phyloP scores from a whole-genome alignment of 805 yeast genomes.

The Saturnispora mendoncae region DNA sequence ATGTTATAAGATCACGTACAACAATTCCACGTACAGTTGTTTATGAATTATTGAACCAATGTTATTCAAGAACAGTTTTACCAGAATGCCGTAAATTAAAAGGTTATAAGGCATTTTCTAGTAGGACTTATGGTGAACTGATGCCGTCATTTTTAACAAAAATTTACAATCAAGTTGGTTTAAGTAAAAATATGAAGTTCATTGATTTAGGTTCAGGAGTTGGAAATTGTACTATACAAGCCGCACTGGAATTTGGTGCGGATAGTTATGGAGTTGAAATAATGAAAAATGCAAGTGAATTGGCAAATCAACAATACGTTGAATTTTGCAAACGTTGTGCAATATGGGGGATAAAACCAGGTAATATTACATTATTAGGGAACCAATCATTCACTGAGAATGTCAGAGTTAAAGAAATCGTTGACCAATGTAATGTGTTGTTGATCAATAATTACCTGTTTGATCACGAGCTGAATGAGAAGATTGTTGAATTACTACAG shows the following conservation, averaged over 20 bases:
- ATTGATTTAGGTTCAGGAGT: constrained; percentile 92
- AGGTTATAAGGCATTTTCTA: constrained; percentile 77
- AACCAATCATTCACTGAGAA: constrained; percentile 67
- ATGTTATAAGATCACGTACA: constrained; percentile 13
- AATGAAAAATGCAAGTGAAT: constrained; percentile 69
- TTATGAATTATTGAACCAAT: constrained; percentile 64
- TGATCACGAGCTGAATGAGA: constrained; percentile 61
- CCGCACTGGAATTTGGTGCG: constrained; percentile 80
- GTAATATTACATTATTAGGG: constrained; percentile 49
- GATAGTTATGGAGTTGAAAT: constrained; percentile 84
- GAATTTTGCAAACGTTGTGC: constrained; percentile 52
- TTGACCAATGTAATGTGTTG: constrained; percentile 60
- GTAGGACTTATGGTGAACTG: constrained; percentile 85
- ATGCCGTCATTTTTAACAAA: constrained; percentile 68
- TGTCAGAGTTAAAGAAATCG: constrained; percentile 41
- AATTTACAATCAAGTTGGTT: constrained; percentile 51
- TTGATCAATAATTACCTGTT: constrained; percentile 79
- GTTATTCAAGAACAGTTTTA: constrained; percentile 70
- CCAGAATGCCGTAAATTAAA: constrained; percentile 59
- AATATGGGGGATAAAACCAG: constrained; percentile 55
- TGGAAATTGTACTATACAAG: constrained; percentile 85
- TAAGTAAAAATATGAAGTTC: constrained; percentile 48
- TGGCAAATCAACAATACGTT: constrained; percentile 50
- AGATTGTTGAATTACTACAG: constrained; percentile 53
- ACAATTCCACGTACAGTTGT: constrained; percentile 36